Conservation (phyloP, 1,139 yeast genomes). For the Saccharomyces hybrid region DNA sequence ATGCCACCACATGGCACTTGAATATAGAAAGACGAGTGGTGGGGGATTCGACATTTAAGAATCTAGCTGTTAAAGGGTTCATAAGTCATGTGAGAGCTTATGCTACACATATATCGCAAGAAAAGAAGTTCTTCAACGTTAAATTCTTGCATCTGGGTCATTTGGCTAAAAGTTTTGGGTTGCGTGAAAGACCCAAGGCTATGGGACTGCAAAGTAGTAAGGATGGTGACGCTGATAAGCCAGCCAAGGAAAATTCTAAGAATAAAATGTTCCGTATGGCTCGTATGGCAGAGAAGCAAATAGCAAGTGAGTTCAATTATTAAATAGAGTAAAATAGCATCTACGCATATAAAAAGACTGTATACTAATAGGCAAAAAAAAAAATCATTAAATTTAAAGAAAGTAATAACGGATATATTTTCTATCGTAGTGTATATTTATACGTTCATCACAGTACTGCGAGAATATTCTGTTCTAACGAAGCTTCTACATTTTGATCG, state of each 20-base stretch:
- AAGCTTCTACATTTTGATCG: conserved; percentile 11
- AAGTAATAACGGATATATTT: neutral
- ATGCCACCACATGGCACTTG: conserved; percentile 94
- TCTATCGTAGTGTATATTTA: neutral
- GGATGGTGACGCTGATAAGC: conserved; percentile 27
- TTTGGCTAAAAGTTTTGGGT: conserved; percentile 86
- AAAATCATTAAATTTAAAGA: neutral
- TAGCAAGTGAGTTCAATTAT: conserved; percentile 67
- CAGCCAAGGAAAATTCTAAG: conserved; percentile 51
- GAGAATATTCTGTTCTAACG: conserved; percentile 22
- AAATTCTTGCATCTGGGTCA: conserved; percentile 85
- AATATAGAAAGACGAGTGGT: conserved; percentile 82
- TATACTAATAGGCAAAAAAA: neutral
- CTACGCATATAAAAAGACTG: neutral
- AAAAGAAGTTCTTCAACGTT: conserved; percentile 71
- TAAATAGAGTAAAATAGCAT: conserved; percentile 6
- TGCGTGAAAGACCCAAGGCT: conserved; percentile 87
- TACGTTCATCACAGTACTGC: conserved; percentile 15
- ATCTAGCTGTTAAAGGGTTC: conserved; percentile 66
- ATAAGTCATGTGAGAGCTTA: conserved; percentile 89
- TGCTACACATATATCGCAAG: conserved; percentile 85
- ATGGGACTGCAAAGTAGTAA: conserved; percentile 39
- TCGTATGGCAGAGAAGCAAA: conserved; percentile 53
- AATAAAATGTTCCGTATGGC: conserved; percentile 77
- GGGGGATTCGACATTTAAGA: conserved; percentile 55